phyloP scores from a whole-genome alignment of 139 green algal genomes.

The Tetratostichococcus sp. region DNA sequence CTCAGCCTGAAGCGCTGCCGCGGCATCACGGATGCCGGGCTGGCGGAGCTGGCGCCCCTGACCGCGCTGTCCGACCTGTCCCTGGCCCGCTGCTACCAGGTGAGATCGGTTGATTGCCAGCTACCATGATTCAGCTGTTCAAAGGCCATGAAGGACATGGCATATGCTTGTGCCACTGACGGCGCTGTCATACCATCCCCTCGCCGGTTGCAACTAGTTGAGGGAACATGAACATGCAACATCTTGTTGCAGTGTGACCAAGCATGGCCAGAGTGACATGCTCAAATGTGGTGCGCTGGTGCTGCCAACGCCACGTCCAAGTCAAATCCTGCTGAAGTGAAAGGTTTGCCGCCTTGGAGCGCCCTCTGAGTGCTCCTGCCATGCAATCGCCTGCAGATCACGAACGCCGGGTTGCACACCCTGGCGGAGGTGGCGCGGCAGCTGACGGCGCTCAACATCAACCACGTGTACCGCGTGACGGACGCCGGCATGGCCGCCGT shows the following conservation, averaged over 20 bases:
- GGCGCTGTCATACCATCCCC: no score
- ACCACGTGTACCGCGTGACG: background rate
- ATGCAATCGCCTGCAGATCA: background rate
- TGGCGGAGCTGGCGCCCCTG: slow-evolving; percentile 37
- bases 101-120: no score
- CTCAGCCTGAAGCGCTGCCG: slow-evolving; percentile 50
- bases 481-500: background rate
- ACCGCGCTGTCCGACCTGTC: slow-evolving; percentile 36
- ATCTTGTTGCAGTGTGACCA: no score
- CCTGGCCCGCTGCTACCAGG: background rate
- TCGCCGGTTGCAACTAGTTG: no score
- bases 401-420: background rate
- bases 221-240: no score
- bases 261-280: no score
- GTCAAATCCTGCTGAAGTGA: no score
- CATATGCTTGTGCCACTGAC: no score
- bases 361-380: background rate
- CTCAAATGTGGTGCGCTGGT: no score
- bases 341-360: background rate
- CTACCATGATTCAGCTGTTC: no score
- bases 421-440: background rate
- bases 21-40: slow-evolving; percentile 25
- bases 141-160: no score
- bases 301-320: no score
- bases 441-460: slow-evolving; percentile 1